Base-by-base conservation (phyloP, 139 green algal genomes). In the Closterium sp. region DNA sequence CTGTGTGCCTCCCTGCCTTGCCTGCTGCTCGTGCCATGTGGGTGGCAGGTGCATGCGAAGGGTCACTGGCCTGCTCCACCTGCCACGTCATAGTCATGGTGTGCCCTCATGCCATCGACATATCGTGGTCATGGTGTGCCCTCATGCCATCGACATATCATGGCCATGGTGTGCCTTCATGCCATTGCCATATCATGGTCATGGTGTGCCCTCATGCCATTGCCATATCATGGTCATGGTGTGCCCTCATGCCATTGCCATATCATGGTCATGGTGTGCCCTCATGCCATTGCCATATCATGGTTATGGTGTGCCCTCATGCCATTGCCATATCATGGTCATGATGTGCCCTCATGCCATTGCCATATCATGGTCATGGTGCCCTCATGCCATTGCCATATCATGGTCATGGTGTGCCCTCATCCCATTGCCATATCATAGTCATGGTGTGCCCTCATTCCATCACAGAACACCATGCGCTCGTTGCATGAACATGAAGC, bases 41-140 rank as follows among this genome's bases (percentile, higher is more conserved):
- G 2, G 9, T 25, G 43, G 12, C 90, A 95, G 97, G 98, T 7
- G 98, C 98, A 1, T 99, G 98, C 92, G 98, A 99, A 90, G 97
- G 96, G 0, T 99, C 97, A 0, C 90, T 99, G 43, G 98, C 98
- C 0, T 99, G 98, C 93, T 99, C 98, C 30, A 99, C 98, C 0
- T 99, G 98, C 93, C 98, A 99, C 93, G 95, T 99, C 1, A 96
- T 99, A 28, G 94, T 99, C 1, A 93, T 89, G 88, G 90, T 93
- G n/a, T 86, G 90, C 33, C n/a, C 0, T 69, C 43, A 69, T 69
- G 43, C 9, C 43, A 69, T 69, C 9, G 12, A 69, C 43, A 69
- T 69, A 69, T 16, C 43, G 43, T 69, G 9, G n/a, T 55, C 36
- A 55, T 55, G 4, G 12, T 25, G 10, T n/a, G n/a, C n/a, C n/a